Evolutionary conservation across 2,329 filamentous ascomycete genomes (phyloP), one percentile per base, ranked within the genome.

Genomic region (Hypoxylon sp.): DNA sequence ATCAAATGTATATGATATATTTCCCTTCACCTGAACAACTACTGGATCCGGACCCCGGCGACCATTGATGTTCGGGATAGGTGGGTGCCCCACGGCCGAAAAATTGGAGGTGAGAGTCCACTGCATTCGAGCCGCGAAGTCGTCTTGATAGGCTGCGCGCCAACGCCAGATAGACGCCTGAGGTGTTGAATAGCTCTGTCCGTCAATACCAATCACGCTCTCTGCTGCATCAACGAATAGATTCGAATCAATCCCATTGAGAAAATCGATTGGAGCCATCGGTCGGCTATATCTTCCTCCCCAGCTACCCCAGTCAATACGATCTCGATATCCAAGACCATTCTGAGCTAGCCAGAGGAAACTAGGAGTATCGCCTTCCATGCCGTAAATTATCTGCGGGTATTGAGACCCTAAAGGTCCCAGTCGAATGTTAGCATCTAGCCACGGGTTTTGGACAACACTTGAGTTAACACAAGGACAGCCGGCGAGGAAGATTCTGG

Each of bases 91-190:
- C 19, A 44, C 56, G 3, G 44, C 39, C 26, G 42, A 35, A 17
- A 60, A 60, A 11, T 60, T 37, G 3, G 42, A 19, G 13, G 55
- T 60, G 0, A 65, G 50, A 50, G 62, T 65, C 55, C 62, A 65
- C 35, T 54, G 55, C 24, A 65, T 64, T 35, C 61, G 54, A 47
- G 54, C 54, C 10, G 61, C 61, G 31, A 64, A 64, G 22, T 59
- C 62, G n/a, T 64, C 54, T 44, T 64, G 62, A 26, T 58, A 59
- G 17, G 62, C 54, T 26, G 26, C n/a, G 11, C 62, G 55, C 62
- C 62, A 64, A 26, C 62, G 54, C 62, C 62, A 64, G 19, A 64
- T 59, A 13, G 62, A 59, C n/a, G 54, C 54, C 33, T 64, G 62
- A 24, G 56, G 35, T 5, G 54, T 47, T 22, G 37, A 19, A 50